Conservation (phyloP, 2,329 filamentous ascomycete genomes). For the Ophiosphaerella herpotricha region DNA sequence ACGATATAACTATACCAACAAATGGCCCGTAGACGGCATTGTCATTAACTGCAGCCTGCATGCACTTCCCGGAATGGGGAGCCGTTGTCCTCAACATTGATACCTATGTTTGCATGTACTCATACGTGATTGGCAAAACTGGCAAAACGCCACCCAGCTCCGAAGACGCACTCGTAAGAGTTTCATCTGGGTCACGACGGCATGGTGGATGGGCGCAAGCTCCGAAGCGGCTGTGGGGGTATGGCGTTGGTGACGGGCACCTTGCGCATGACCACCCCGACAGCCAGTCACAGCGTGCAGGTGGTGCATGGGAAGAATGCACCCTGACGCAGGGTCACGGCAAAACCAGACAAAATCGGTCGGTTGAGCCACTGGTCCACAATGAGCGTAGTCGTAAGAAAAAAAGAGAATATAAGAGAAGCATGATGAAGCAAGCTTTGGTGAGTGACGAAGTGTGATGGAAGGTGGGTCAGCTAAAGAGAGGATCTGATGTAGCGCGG, state of each 20-base stretch:
- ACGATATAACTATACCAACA: not conserved
- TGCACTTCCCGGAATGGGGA: too few relatives aligned
- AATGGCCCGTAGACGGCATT: not conserved
- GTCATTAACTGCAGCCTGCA: too few relatives aligned
- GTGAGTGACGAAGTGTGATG: not conserved
- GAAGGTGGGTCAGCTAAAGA: not conserved
- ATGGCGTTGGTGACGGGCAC: not conserved
- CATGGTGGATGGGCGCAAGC: constrained; percentile 3
- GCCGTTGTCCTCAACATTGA: not conserved
- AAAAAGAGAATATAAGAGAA: not conserved
- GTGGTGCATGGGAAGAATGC: constrained; percentile 2
- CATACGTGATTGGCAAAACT: too few relatives aligned
- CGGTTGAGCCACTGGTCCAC: constrained; percentile 18
- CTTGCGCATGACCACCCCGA: constrained; percentile 15
- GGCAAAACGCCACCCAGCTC: too few relatives aligned
- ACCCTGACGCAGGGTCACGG: constrained; percentile 9
- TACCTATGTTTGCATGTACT: too few relatives aligned
- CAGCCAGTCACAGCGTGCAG: constrained; percentile 22
- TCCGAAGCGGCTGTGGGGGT: constrained; percentile 8
- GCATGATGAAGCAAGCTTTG: too few relatives aligned
- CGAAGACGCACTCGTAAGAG: not conserved
- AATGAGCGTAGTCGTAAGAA: not conserved
- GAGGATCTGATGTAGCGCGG: not conserved
- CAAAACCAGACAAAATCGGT: constrained; percentile 2
- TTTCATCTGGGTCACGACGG: constrained; percentile 6